Base-by-base conservation (phyloP, 306 rosid species). In the Trichosanthes cucumerina region DNA sequence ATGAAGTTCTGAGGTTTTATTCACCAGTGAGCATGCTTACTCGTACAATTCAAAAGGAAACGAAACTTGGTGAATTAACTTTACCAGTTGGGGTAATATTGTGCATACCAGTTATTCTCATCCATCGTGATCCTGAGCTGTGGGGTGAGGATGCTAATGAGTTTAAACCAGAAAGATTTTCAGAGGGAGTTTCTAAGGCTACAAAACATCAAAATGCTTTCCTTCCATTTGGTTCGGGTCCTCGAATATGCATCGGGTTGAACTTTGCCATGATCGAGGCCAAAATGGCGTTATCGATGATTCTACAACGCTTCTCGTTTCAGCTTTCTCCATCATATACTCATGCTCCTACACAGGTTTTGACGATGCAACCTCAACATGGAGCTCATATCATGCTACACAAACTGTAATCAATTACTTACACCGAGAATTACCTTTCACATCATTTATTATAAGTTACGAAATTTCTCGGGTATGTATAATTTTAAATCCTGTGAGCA, bases 141-240 rank as follows among this genome's bases (percentile, higher is more conserved):
- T 91, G 92, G 93, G 93, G 93, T 9, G 83, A 86, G 4, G 87
- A 91, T 79, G 90, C 85, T 8, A 38, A 76, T 0, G 87, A 85
- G 39, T 91, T 91, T 78, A 89, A 85, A 12, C 92, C 96, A 26
- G 88, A 88, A 56, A 88, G 93, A 34, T 89, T 91, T 54, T 77
- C 86, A 0, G 88, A 84, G 59, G 92, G 91, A 52, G 23, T 89
- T 79, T 71, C 68, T 0, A 88, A 86, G 76, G 92, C 92, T 47
- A 81, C 91, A 12, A 87, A 85, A 21, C 78, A 86, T 15, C 79
- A 2, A 83, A 23, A 36, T 43, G 74, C 83, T 4, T 88, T 78
- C 78, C 58, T 89, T 13, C 93, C 96, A 1, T 91, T 91, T 63
- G 90, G 96, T 19, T 69, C 89, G 80, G 96, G 90, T 74, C 93